Evolutionary conservation across 805 yeast genomes (phyloP), one percentile per base, ranked within the genome.

Genomic region (Candida chilensis): DNA sequence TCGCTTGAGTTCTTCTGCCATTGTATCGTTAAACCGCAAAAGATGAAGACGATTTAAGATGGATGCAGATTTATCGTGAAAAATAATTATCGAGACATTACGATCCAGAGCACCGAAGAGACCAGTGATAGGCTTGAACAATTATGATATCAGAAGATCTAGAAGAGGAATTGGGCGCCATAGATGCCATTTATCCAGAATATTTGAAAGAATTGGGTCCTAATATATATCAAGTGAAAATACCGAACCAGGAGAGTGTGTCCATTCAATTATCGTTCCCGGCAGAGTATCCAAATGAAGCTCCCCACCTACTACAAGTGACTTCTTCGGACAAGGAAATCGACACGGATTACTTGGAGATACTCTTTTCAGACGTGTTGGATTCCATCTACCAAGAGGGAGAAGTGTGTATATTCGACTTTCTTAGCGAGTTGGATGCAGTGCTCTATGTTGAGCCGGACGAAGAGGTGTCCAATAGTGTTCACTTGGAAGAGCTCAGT

Each of bases 111-210:
- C 28, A 18, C n/a, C 29, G 41, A 34, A 38, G 16, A 3, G 17
- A 20, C 22, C 10, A 10, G 22, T 10, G 10, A 20, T 20, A 20
- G 22, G 22, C 22, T 20, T 20, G 22, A 20, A 20, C 22, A 20
- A 17, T n/a, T 10, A 47, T 46, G 54, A 41, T 50, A 6, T 48
- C 58, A 1, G 70, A 70, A 36, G 81, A 77, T 20, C 54, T 81
- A 5, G 47, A 47, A 14, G 92, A 85, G 32, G 98, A 90, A 46
- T 53, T 85, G 13, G 76, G 71, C 24, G 90, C 95, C 9, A 75
- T 90, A 8, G 81, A 84, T 33, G 92, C 96, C 3, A 90, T 92
- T 9, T 90, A 74, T 46, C 96, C 95, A 1, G 82, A 67, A 11
- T 63, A 74, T 24, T 48, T 75, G 20, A 52, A 54, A 3, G 43